Conservation (phyloP, 169 alveolate species). For the Eimeria sp. region DNA sequence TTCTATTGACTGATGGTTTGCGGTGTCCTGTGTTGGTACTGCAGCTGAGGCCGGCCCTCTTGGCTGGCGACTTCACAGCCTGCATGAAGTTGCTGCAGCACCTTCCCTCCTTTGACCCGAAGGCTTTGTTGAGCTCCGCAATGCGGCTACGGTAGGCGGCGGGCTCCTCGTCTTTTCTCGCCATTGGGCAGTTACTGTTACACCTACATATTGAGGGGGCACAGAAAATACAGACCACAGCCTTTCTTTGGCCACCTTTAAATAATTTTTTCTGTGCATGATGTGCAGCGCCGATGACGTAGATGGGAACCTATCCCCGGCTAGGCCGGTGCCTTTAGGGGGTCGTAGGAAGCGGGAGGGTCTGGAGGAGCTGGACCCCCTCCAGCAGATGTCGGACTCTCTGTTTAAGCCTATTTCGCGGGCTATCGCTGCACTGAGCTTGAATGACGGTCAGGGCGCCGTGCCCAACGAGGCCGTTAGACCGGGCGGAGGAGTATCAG, state of each 20-base stretch:
- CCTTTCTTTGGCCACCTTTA: no score
- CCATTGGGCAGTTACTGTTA: background rate
- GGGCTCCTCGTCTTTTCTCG: background rate
- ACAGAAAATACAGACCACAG: no score
- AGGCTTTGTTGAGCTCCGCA: conserved; percentile 77
- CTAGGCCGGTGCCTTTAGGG: background rate
- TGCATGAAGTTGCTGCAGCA: conserved; percentile 84
- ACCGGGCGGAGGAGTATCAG: background rate
- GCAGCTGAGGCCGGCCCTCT: conserved; percentile 81
- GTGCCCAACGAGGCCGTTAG: conserved; percentile 12
- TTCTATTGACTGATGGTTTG: background rate
- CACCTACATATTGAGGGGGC: background rate
- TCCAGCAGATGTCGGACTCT: conserved; percentile 54
- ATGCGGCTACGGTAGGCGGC: conserved; percentile 54
- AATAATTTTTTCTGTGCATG: background rate
- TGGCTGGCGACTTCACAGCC: conserved; percentile 83
- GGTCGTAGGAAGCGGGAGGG: conserved; percentile 9
- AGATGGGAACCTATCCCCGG: background rate
- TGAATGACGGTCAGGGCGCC: conserved; percentile 2
- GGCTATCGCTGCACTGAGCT: conserved; percentile 40
- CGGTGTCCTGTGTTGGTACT: background rate
- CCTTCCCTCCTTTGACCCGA: conserved; percentile 83
- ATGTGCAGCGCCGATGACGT: conserved; percentile 64
- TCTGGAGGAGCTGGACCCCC: conserved; percentile 50
- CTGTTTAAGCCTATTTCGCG: conserved; percentile 37